phyloP scores from a whole-genome alignment of 2,329 filamentous ascomycete genomes.

The Alternaria rosae region DNA sequence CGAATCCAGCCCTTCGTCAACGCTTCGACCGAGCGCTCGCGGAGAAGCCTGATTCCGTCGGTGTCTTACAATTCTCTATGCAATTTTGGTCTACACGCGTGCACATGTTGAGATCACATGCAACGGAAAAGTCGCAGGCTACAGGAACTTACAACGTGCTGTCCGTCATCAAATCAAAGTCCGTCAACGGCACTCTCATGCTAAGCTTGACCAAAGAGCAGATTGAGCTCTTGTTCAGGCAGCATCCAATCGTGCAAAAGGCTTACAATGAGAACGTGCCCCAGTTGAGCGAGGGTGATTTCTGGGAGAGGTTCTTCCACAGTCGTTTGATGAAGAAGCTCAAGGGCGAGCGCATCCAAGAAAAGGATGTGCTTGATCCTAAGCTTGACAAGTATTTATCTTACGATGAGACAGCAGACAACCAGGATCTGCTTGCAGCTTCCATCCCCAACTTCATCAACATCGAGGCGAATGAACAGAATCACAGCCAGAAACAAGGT shows the following conservation, averaged over 20 bases:
- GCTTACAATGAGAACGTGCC: conserved; percentile 91
- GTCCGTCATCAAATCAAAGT: conserved; percentile 82
- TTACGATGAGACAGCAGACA: conserved; percentile 67
- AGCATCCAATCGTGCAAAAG: conserved; percentile 87
- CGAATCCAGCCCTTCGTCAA: conserved; percentile 75
- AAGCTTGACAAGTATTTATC: conserved; percentile 88
- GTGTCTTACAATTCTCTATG: conserved; percentile 79
- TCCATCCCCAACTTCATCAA: conserved; percentile 90
- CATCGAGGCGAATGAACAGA: conserved; percentile 91
- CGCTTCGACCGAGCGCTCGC: conserved; percentile 86
- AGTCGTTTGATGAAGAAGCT: conserved; percentile 90
- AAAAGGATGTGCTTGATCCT: conserved; percentile 77
- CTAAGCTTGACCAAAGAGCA: conserved; percentile 90
- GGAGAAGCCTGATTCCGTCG: conserved; percentile 84
- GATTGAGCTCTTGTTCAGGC: conserved; percentile 88
- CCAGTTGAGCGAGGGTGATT: conserved; percentile 78
- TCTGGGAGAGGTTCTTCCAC: conserved; percentile 95
- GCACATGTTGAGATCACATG: conserved; percentile 85
- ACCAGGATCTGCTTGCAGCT: conserved; percentile 58
- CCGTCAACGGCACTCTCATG: conserved; percentile 72
- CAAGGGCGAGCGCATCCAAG: conserved; percentile 84
- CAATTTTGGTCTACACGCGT: conserved; percentile 96
- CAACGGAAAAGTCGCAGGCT: conserved; percentile 85
- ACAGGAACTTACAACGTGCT: conserved; percentile 93
- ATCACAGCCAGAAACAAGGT: conserved; percentile 85